These are phyloP conservation scores for Suhomyces kunorum DNA, from an alignment of 1,139 yeast species.

Conservation along the genomic window DNA sequence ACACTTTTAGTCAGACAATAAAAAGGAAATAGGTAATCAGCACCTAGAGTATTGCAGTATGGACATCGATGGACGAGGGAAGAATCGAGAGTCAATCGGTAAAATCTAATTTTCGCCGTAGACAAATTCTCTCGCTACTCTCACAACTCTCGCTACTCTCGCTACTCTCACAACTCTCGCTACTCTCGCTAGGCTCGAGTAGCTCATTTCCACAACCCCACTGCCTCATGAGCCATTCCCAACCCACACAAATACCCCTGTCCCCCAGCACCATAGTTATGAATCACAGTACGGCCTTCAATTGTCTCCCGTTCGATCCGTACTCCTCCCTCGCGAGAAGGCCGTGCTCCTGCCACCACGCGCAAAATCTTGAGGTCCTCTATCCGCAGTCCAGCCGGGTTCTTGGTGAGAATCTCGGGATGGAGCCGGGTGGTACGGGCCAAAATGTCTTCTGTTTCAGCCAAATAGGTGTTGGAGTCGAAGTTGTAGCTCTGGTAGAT, in stretches of 20 bases:
- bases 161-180: too few species aligned
- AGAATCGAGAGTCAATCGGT: too few species aligned
- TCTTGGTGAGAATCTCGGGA: constrained; percentile 17
- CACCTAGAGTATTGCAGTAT: too few species aligned
- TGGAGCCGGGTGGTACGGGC: constrained; percentile 14
- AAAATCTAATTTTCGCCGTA: too few species aligned
- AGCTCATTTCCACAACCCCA: constrained; percentile 1
- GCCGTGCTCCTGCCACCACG: constrained; percentile 20
- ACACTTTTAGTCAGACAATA: too few species aligned
- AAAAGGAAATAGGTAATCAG: too few species aligned
- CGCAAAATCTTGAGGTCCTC: constrained; percentile 19
- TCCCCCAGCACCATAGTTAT: constrained; percentile 25
- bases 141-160: too few species aligned
- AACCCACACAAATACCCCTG: constrained; percentile 23
- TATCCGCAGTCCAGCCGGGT: constrained; percentile 16
- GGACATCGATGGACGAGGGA: too few species aligned
- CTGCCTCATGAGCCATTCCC: constrained; percentile 21
- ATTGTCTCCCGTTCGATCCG: constrained; percentile 17
- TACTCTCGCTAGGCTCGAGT: too few species aligned
- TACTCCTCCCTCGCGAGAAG: constrained; percentile 21
- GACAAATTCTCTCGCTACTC: too few species aligned
- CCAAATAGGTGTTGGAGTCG: constrained; percentile 15
- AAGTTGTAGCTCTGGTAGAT: constrained; percentile 19
- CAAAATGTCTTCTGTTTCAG: constrained; percentile 18
- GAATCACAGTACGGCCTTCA: constrained; percentile 15